Conservation (phyloP, 2,329 filamentous ascomycete genomes). For the Sporothrix inflata region DNA sequence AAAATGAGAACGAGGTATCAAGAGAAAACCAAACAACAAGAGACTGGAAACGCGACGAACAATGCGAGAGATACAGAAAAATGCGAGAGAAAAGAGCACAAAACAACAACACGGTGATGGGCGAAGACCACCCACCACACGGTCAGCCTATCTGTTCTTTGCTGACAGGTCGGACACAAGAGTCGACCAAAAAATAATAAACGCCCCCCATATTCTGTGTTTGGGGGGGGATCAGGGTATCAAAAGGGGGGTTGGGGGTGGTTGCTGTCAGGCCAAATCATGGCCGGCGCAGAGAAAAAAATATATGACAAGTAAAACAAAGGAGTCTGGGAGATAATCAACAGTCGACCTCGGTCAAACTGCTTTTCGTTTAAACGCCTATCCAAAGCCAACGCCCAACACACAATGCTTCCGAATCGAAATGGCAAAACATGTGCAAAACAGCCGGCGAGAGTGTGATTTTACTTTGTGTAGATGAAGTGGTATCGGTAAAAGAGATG, state of each 20-base stretch:
- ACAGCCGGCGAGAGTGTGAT: conserved; percentile 33
- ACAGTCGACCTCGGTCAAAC: not conserved
- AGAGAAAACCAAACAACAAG: not conserved
- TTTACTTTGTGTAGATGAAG: not conserved
- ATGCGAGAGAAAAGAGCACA: not conserved
- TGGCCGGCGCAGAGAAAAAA: not conserved
- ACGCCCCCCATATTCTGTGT: not conserved
- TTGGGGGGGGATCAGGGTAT: conserved; percentile 5
- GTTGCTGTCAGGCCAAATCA: not conserved
- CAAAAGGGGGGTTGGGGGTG: not conserved
- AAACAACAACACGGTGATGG: not conserved
- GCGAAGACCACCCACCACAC: not conserved
- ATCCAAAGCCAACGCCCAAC: conserved; percentile 34
- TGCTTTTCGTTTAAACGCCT: conserved; percentile 15
- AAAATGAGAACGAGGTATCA: not conserved
- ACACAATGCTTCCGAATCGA: conserved; percentile 33
- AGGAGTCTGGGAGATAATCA: not conserved
- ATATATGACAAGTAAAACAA: not conserved
- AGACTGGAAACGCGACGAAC: not conserved
- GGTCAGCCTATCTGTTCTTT: not conserved
- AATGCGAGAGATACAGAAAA: not conserved
- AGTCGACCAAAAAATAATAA: not conserved
- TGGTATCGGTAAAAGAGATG: not conserved
- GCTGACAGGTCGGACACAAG: not conserved
- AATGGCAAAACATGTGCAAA: conserved; percentile 19